Evolutionary conservation across 2,329 filamentous ascomycete genomes (phyloP).

Genomic region (Colletotrichum sp.): DNA sequence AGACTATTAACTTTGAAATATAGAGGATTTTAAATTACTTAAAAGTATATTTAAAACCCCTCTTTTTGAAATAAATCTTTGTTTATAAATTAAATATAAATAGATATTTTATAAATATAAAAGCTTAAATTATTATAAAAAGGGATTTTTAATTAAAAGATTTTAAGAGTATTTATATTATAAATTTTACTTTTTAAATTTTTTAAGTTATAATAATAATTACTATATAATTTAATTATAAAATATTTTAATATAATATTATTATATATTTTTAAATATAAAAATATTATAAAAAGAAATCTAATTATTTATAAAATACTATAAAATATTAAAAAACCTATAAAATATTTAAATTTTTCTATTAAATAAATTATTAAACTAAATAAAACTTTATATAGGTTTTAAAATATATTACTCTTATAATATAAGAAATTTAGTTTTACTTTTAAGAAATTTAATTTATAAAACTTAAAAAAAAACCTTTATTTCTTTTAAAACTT

Average conservation of each 20-base stretch:
- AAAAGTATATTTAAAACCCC: too few species aligned
- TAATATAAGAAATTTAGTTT: background rate
- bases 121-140: too few species aligned
- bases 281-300: background rate
- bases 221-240: background rate
- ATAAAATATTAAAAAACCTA: background rate
- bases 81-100: too few species aligned
- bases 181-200: too few species aligned
- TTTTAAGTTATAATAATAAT: too few species aligned
- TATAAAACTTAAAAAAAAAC: too few species aligned
- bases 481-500: too few species aligned
- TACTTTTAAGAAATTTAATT: accelerated
- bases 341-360: background rate
- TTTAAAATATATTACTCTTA: background rate
- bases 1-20: too few species aligned
- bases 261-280: background rate
- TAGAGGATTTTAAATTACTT: too few species aligned
- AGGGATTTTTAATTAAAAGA: accelerated
- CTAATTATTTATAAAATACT: background rate
- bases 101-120: too few species aligned
- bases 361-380: background rate
- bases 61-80: too few species aligned
- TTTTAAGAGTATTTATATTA: too few species aligned
- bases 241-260: background rate
- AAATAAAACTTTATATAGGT: background rate